Evolutionary conservation across 805 yeast species (phyloP).

Genomic region (Torulaspora microellipsoides): DNA sequence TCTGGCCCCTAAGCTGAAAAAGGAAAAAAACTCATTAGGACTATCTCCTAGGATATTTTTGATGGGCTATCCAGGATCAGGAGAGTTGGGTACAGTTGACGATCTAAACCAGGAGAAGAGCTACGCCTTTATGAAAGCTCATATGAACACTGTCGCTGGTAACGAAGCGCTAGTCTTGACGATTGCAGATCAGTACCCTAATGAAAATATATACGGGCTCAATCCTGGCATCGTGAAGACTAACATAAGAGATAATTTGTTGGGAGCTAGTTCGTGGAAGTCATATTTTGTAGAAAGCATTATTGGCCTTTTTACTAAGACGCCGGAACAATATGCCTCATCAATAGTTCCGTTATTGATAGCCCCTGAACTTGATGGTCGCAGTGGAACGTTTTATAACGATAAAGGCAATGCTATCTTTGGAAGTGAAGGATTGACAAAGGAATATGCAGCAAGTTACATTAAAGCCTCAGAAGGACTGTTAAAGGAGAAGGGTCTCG

Average conservation of each 20-base stretch:
- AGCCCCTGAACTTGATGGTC: conserved; percentile 28
- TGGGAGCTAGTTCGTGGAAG: conserved; percentile 31
- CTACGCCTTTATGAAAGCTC: conserved; percentile 32
- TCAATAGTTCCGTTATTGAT: conserved; percentile 32
- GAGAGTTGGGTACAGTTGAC: conserved; percentile 32
- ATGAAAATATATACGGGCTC: conserved; percentile 34
- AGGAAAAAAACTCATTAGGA: conserved; percentile 1
- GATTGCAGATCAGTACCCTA: conserved; percentile 17
- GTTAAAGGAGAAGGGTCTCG: conserved; percentile 18
- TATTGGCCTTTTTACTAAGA: conserved; percentile 31
- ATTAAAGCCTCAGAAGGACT: conserved; percentile 27
- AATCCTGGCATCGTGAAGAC: conserved; percentile 41
- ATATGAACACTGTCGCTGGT: conserved; percentile 42
- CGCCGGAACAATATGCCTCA: conserved; percentile 36
- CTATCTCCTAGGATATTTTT: conserved; percentile 35
- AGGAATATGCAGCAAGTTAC: conserved; percentile 28
- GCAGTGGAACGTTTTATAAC: conserved; percentile 33
- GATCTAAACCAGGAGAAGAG: conserved; percentile 35
- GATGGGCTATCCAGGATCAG: conserved; percentile 40
- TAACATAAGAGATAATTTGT: conserved; percentile 33
- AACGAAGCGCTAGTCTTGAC: conserved; percentile 37
- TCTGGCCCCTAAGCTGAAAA: conserved; percentile 26
- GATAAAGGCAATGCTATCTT: conserved; percentile 29
- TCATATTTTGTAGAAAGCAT: conserved; percentile 27
- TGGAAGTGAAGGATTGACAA: conserved; percentile 30